Percentiles rank a stretch among this genome's conserved stretches.
Evolutionary conservation across 352 stramenopile species (phyloP).

Genomic region (Phytophthora parvispora): DNA sequence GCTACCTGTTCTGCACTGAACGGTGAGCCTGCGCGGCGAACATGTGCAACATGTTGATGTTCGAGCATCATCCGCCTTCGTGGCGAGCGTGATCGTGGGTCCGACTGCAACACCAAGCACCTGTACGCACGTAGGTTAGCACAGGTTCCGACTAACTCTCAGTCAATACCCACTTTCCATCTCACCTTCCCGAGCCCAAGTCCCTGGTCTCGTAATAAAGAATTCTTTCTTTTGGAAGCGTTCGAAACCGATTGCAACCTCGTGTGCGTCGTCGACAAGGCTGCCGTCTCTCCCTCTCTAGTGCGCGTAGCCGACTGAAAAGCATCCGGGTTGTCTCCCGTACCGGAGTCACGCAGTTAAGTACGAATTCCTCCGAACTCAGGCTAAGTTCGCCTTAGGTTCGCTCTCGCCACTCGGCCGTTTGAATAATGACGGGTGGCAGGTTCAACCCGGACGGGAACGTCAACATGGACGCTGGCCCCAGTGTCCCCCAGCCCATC

Average conservation of each 20-base stretch:
- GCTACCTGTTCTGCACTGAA: not conserved
- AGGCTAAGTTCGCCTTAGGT: not conserved
- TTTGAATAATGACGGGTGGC: conserved; percentile 1
- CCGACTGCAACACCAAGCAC: not conserved
- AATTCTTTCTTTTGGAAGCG: not conserved
- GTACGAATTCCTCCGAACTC: not conserved
- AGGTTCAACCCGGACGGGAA: not conserved
- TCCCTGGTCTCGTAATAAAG: not conserved
- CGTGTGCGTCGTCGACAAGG: not conserved
- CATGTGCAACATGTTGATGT: not conserved
- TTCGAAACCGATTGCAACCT: not conserved
- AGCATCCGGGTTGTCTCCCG: not conserved
- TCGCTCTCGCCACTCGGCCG: not conserved
- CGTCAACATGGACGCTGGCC: not conserved
- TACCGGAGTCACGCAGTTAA: not conserved
- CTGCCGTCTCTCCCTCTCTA: not conserved
- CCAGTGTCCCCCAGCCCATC: not conserved
- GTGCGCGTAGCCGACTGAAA: not conserved
- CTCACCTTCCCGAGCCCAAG: not conserved
- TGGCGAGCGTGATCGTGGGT: not conserved
- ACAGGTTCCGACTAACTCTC: not conserved
- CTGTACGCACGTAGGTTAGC: not conserved
- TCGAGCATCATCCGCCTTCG: not conserved
- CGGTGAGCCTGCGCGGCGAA: not conserved
- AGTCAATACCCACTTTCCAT: not conserved